Evolutionary conservation across 164 flowering plant species (phyloP).

Genomic region (Chimonanthus salicifolius): DNA sequence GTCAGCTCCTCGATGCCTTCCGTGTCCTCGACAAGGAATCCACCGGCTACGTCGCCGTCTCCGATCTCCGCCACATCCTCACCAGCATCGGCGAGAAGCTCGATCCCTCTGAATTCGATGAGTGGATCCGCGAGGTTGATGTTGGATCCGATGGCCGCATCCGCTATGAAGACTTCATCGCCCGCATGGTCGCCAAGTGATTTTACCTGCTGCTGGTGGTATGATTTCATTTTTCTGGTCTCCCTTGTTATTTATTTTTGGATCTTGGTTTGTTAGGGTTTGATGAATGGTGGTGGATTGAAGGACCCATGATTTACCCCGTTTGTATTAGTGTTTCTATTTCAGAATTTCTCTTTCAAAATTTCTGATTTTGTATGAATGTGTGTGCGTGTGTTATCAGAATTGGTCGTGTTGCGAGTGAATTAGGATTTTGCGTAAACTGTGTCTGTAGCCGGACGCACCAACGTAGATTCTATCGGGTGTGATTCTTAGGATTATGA

Average conservation of each 20-base stretch:
- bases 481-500: no score
- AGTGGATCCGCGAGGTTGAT: constrained; percentile 97
- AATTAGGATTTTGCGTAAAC: neutral
- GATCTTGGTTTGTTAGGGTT: neutral
- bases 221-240: neutral
- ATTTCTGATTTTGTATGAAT: neutral
- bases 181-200: constrained; percentile 87
- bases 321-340: neutral
- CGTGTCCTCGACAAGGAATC: constrained; percentile 87
- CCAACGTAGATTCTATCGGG: no score
- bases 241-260: no score
- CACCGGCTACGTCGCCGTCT: constrained; percentile 71
- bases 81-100: constrained; percentile 94
- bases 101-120: constrained; percentile 88
- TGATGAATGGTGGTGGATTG: neutral
- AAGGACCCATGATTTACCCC: neutral
- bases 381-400: neutral
- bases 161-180: constrained; percentile 82
- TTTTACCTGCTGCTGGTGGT: neutral
- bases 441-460: neutral
- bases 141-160: constrained; percentile 88
- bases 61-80: constrained; percentile 83
- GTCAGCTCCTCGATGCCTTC: constrained; percentile 89
- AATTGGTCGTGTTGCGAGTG: neutral
- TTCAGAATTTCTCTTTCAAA: neutral